Percentiles rank a stretch among this genome's conserved stretches.
Conservation (phyloP, 2,329 filamentous ascomycete species). For the Fusarium guadeloupense region DNA sequence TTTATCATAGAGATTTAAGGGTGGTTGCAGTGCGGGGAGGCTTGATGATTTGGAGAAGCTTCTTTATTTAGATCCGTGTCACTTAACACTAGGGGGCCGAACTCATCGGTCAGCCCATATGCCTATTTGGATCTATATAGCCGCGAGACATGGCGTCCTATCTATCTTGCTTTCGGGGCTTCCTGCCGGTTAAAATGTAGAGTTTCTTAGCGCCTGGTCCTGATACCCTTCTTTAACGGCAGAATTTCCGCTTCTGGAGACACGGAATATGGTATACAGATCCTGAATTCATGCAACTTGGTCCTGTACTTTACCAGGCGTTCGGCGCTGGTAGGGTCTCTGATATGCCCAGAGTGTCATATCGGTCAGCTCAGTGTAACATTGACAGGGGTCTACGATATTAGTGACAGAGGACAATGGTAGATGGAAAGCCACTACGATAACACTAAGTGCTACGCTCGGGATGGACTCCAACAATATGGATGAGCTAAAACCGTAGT, state of each 20-base stretch:
- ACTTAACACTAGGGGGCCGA: no score
- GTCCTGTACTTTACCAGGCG: no score
- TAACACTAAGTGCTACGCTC: slow-evolving; percentile 5
- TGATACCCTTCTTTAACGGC: slow-evolving; percentile 15
- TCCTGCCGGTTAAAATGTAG: slow-evolving; percentile 21
- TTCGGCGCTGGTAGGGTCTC: no score
- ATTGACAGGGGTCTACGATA: no score
- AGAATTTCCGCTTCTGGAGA: slow-evolving; percentile 23
- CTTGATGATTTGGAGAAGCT: neutral
- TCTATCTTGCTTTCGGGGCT: neutral
- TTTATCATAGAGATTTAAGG: no score
- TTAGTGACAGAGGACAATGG: neutral
- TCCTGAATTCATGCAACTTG: no score
- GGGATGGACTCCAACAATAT: slow-evolving; percentile 17
- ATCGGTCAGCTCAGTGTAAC: no score
- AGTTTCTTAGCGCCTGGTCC: neutral
- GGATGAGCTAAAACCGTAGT: neutral
- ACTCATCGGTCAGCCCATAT: neutral
- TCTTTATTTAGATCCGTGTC: neutral
- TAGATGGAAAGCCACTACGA: slow-evolving; percentile 6
- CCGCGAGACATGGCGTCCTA: no score
- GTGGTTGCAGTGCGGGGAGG: neutral
- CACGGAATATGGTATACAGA: neutral
- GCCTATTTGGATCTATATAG: neutral
- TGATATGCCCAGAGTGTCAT: no score